Base-by-base conservation (phyloP, 2,329 filamentous ascomycete species). In the Aspergillus sergii region DNA sequence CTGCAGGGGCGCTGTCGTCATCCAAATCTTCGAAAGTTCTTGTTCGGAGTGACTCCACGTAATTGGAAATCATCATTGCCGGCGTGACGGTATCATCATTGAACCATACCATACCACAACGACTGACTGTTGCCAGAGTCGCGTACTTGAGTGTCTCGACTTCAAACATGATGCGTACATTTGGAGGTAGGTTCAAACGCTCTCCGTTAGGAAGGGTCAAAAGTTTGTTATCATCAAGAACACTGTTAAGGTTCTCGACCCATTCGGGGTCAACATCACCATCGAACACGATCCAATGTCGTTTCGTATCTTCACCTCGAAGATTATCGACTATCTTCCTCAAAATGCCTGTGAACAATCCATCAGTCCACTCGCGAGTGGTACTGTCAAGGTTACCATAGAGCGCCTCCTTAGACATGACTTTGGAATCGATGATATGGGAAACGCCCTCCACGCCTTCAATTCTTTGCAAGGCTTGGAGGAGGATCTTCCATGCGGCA, bases 91-190 rank as follows among this genome's bases (percentile, higher is more conserved):
- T 98, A 74, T 99, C 96, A 72, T 97, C 94, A 75, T 93, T 99
- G 81, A 98, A 99, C 95, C 95, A 99, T 16, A 99, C 96, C 95
- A 99, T 99, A 85, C 95, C 95, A 77, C 95, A 99, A 81, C 95
- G 93, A 89, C 92, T 96, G 74, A 99, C 95, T n/a, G 95, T 99
- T 61, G 95, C 95, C 51, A 99, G 87, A 0, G 95, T 99, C 43
- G 95, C 95, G 76, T 99, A 99, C 76, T 96, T 97, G 64, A 99
- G 84, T 3, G 90, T 98, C 81, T 99, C 96, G 41, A 99, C 95
- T 82, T 99, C 95, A 73, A 99, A 99, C 94, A 99, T 97, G 80
- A 99, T 96, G 69, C 96, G 92, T 30, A 99, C 95, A 73, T 99
- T 99, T 2, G 91, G 75, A 4, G 95, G 96, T 50, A 99, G 81